Evolutionary conservation across 1,284 basidiomycete species (phyloP).

Genomic region (Cryptococcus amylolentus): DNA sequence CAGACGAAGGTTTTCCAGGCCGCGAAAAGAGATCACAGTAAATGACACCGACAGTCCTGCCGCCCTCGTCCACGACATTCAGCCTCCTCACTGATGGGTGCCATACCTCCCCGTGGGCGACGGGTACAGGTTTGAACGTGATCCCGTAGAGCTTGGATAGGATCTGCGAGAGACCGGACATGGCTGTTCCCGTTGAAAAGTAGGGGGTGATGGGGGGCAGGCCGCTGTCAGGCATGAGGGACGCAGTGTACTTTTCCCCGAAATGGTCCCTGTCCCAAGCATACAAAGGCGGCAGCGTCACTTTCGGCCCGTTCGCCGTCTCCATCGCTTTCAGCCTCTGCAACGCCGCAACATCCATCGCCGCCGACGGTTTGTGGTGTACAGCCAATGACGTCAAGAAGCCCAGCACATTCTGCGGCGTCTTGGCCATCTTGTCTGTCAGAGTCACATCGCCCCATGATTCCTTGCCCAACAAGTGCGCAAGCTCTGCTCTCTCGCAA

Average conservation of each 20-base stretch:
- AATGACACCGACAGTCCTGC: slow-evolving; percentile 86
- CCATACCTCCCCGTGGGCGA: slow-evolving; percentile 79
- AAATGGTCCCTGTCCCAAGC: slow-evolving; percentile 94
- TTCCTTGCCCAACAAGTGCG: slow-evolving; percentile 71
- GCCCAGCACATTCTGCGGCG: slow-evolving; percentile 78
- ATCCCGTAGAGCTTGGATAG: slow-evolving; percentile 83
- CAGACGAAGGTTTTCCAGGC: slow-evolving; percentile 74
- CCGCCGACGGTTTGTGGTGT: slow-evolving; percentile 71
- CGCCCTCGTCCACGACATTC: slow-evolving; percentile 75
- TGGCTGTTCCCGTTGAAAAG: slow-evolving; percentile 74
- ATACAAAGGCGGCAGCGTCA: slow-evolving; percentile 62
- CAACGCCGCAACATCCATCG: slow-evolving; percentile 66
- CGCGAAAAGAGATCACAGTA: slow-evolving; percentile 89
- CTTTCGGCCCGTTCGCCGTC: neutral
- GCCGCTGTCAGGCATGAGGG: slow-evolving; percentile 62
- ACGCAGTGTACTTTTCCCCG: slow-evolving; percentile 33
- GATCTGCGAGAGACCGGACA: slow-evolving; percentile 78
- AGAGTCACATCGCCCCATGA: slow-evolving; percentile 81
- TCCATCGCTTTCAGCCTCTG: slow-evolving; percentile 64
- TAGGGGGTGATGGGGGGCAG: slow-evolving; percentile 60
- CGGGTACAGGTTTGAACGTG: slow-evolving; percentile 62
- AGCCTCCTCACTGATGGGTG: slow-evolving; percentile 81
- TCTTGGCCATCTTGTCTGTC: slow-evolving; percentile 91
- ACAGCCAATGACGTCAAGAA: slow-evolving; percentile 76
- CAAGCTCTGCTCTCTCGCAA: slow-evolving; percentile 69